Conservation (phyloP, 2,329 filamentous ascomycete genomes). For the Nothophaeocryptopus gaeumannii region DNA sequence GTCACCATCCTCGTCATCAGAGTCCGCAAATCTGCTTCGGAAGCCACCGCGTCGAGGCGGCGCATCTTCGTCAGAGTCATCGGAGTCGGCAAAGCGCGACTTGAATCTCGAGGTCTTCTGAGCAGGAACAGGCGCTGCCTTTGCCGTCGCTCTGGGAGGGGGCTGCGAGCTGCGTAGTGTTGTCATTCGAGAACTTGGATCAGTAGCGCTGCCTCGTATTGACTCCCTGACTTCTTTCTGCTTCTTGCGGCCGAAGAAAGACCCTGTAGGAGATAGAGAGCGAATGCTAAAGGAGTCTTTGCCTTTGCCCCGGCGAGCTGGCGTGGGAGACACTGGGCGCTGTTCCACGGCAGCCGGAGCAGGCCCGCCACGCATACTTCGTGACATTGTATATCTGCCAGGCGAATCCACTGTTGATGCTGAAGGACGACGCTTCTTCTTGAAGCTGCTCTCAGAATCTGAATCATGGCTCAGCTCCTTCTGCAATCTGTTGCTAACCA, state of each 20-base stretch:
- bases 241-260: slow-evolving; percentile 44
- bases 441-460: slow-evolving; percentile 70
- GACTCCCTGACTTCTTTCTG: slow-evolving; percentile 26
- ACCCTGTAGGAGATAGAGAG: slow-evolving; percentile 65
- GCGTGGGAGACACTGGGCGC: slow-evolving; percentile 43
- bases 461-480: slow-evolving; percentile 40
- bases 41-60: slow-evolving; percentile 31
- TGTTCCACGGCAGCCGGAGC: slow-evolving; percentile 33
- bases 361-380: slow-evolving; percentile 64
- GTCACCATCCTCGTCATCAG: slow-evolving; percentile 52
- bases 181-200: slow-evolving; percentile 21
- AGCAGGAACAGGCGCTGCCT: slow-evolving; percentile 5
- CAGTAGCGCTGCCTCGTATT: slow-evolving; percentile 28
- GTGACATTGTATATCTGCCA: slow-evolving; percentile 61
- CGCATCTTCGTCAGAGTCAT: slow-evolving; percentile 58
- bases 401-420: slow-evolving; percentile 39
- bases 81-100: slow-evolving; percentile 61
- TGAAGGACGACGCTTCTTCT: slow-evolving; percentile 51
- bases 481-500: slow-evolving; percentile 26
- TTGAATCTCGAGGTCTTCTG: slow-evolving; percentile 32
- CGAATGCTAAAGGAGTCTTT: slow-evolving; percentile 57
- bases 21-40: slow-evolving; percentile 50
- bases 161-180: slow-evolving; percentile 20
- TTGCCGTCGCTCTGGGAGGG: slow-evolving; percentile 4
- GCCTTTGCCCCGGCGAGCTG: slow-evolving; percentile 21